Evolutionary conservation across 768 basidiomycete species (phyloP), one percentile per base, ranked within the genome.

Genomic region (Neoboletus magnificus): DNA sequence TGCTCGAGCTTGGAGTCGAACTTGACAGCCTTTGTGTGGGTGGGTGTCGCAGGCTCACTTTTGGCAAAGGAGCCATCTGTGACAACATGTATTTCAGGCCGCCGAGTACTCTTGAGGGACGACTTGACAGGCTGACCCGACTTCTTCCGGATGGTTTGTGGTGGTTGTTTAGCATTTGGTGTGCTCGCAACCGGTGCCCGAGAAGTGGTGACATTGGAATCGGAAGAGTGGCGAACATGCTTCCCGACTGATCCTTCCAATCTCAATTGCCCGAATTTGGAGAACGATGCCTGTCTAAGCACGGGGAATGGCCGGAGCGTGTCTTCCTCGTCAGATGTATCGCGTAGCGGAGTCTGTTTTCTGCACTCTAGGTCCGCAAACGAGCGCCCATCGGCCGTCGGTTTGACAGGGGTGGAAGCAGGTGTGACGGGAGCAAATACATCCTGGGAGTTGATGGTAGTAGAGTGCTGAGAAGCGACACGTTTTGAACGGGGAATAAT

Each of bases 81-180:
- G 62, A 84, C 67, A 48, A 87, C 78, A 2, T 81, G 76, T 15
- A 87, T 70, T 46, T 74, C 75, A 50, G 79, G 68, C 48, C 86
- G 79, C 54, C 80, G 77, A 25, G 84, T 78, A 13, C 82, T 76
- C 74, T 97, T 98, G 61, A 98, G 80, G 3, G 94, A 93, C 4
- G 93, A 86, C 71, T 93, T 94, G 66, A 98, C 84, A 5, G 91
- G 85, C 73, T 97, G 91, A 36, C 96, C 95, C 15, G 91, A 92
- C 74, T 97, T 98, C 73, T 98, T 98, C 57, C 93, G 84, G 33
- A 92, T 76, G 75, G 49, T 77, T 74, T 20, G 80, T 67, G 56
- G 32, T 1, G 47, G 22, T 23, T 51, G 56, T 32, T 60, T 50
- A 23, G 32, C 48, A 29, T 16, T 48, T 16, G 41, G 40, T 10